These are phyloP conservation scores for Ascochyta lentis DNA, from an alignment of 2,329 filamentous ascomycete genomes.

Conservation along the genomic window DNA sequence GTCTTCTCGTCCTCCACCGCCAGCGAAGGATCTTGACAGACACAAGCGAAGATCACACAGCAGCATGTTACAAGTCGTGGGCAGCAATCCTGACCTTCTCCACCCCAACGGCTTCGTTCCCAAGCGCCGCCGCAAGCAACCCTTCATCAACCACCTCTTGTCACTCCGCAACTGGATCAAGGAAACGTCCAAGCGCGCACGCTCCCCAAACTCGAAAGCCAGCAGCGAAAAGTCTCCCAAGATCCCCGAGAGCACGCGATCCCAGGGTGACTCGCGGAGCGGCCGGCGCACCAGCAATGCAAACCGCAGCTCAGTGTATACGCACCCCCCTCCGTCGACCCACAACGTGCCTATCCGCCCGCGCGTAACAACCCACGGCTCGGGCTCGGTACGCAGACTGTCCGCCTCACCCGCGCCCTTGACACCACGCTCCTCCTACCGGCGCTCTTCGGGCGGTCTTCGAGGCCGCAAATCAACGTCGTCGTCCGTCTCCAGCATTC, in stretches of 20 bases:
- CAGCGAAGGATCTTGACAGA: constrained; percentile 77
- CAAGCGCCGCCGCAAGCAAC: constrained; percentile 64
- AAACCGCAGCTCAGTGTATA: constrained; percentile 44
- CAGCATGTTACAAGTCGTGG: constrained; percentile 86
- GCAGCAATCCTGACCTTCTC: constrained; percentile 69
- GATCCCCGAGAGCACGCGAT: constrained; percentile 23
- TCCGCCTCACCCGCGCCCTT: constrained; percentile 86
- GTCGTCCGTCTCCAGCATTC: constrained; percentile 90
- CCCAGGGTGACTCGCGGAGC: constrained; percentile 14
- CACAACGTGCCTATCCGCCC: constrained; percentile 45
- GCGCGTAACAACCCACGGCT: constrained; percentile 53
- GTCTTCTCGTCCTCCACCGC: constrained; percentile 78
- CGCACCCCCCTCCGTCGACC: constrained; percentile 39
- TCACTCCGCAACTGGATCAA: constrained; percentile 76
- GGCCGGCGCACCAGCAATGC: constrained; percentile 45
- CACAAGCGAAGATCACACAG: constrained; percentile 70
- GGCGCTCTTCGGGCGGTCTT: constrained; percentile 81
- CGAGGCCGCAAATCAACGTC: constrained; percentile 94
- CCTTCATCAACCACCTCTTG: constrained; percentile 70
- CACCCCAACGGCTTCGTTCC: constrained; percentile 63
- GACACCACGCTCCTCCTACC: constrained; percentile 85
- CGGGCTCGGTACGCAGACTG: constrained; percentile 60
- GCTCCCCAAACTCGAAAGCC: constrained; percentile 45
- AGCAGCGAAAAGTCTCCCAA: constrained; percentile 46
- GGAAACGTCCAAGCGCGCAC: constrained; percentile 58